Conservation (phyloP, 2,329 filamentous ascomycete species). For the Myriosclerotinia scirpicola region DNA sequence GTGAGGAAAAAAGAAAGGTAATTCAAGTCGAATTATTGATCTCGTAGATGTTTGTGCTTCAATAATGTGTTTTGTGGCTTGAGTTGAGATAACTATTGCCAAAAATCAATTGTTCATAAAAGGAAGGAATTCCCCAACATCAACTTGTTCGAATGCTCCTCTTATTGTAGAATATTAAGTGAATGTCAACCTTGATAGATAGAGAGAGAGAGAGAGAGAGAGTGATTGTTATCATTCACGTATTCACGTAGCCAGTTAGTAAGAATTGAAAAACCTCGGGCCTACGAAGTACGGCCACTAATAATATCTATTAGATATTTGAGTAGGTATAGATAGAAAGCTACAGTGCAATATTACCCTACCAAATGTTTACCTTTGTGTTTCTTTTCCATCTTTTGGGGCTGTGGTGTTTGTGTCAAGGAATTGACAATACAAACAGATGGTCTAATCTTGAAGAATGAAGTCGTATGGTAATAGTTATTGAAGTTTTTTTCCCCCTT, state of each 20-base stretch:
- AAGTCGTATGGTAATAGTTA: conserved; percentile 18
- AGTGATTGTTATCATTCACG: neutral
- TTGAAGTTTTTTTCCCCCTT: conserved; percentile 16
- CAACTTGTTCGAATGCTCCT: neutral
- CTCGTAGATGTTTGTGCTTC: neutral
- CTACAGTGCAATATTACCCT: conserved; percentile 4
- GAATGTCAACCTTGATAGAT: neutral
- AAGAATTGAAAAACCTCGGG: neutral
- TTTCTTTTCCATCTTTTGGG: neutral
- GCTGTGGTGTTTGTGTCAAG: conserved; percentile 11
- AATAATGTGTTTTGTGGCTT: neutral
- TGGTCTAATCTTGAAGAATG: conserved; percentile 16
- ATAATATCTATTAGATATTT: neutral
- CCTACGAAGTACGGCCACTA: neutral
- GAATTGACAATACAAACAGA: conserved; percentile 6
- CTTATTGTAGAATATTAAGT: neutral
- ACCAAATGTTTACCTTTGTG: conserved; percentile 4
- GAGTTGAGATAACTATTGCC: neutral
- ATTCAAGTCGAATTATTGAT: neutral
- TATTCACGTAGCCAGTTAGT: conserved; percentile 1
- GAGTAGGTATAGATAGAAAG: neutral
- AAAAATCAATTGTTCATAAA: neutral
- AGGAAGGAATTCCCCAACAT: neutral
- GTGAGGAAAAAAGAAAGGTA: neutral
- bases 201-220: neutral